These are phyloP conservation scores for Paramecium sexaurelia DNA, from an alignment of 73 alveolate genomes.

Conservation along the genomic window DNA sequence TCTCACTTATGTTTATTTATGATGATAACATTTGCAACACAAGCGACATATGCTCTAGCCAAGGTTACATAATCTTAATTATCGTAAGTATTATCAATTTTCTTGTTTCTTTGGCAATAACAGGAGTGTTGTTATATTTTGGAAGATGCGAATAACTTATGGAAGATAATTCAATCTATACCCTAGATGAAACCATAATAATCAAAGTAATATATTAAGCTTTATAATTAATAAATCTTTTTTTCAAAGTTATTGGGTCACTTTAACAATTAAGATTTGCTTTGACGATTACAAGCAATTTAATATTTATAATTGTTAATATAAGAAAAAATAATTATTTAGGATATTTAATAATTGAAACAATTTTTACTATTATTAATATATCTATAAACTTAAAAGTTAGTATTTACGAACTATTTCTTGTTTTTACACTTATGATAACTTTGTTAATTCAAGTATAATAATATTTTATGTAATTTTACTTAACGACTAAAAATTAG, in stretches of 20 bases:
- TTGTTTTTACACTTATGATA: neutral
- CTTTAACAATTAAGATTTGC: neutral
- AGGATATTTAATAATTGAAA: neutral
- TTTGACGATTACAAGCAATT: neutral
- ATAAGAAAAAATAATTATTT: neutral
- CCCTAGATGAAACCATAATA: neutral
- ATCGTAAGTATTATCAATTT: neutral
- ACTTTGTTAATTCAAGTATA: neutral
- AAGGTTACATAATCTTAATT: neutral
- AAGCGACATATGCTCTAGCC: neutral
- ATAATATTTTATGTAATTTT: neutral
- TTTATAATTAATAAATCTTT: neutral
- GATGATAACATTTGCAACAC: neutral
- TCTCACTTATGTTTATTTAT: neutral
- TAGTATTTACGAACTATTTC: neutral
- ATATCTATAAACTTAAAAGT: neutral
- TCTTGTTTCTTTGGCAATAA: neutral
- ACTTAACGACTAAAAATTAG: neutral
- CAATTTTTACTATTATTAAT: neutral
- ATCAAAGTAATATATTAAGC: neutral
- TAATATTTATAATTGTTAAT: neutral
- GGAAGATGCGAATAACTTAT: neutral
- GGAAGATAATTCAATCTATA: neutral
- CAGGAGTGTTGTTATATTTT: neutral
- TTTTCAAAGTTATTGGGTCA: neutral